phyloP scores from a whole-genome alignment of 805 yeast species.

The Clavispora vitiphila region DNA sequence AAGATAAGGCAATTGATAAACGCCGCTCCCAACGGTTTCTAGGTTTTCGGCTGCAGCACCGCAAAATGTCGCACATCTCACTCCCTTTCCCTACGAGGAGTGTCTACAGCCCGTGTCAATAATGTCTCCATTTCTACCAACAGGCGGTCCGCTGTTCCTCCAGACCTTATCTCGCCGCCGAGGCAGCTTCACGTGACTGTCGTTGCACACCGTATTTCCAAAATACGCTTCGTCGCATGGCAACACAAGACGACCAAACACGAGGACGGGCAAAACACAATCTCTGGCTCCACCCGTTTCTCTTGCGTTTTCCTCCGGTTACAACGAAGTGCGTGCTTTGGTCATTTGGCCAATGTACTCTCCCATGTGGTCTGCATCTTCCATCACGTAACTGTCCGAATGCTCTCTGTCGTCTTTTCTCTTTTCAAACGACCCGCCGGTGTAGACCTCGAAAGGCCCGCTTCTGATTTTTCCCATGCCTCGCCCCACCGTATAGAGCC shows the following conservation, averaged over 20 bases:
- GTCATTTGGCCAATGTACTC: conserved; percentile 19
- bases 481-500: conserved; percentile 8
- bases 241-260: no score
- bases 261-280: conserved; percentile 8
- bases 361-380: conserved; percentile 18
- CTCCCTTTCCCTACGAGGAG: no score
- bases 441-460: conserved; percentile 4
- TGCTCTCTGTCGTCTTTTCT: conserved; percentile 10
- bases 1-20: conserved; percentile 10
- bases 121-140: no score
- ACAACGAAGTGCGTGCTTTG: conserved; percentile 6
- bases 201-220: no score
- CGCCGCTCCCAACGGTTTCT: conserved; percentile 1
- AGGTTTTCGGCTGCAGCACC: no score
- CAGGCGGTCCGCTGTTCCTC: no score
- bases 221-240: no score
- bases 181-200: no score
- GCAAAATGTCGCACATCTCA: no score
- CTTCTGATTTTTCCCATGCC: conserved; percentile 5
- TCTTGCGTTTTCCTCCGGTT: not conserved
- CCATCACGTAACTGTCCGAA: conserved; percentile 11
- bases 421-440: not conserved
- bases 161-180: no score
- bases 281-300: not conserved
- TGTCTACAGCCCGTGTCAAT: no score